Evolutionary conservation across 495 filamentous ascomycete genomes (phyloP).

Genomic region (Hypoxylon trugodes): DNA sequence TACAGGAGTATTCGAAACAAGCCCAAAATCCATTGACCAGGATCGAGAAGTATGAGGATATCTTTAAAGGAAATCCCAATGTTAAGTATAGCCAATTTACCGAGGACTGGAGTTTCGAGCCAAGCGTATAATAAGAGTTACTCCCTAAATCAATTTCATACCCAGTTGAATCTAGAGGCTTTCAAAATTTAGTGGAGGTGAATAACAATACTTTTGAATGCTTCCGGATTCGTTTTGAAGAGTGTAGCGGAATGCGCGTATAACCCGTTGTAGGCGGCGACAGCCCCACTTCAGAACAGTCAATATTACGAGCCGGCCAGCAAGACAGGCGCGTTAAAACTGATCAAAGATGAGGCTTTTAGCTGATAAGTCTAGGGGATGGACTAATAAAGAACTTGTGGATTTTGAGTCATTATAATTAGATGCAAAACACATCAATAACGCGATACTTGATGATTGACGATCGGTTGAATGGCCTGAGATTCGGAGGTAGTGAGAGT

Average conservation of each 20-base stretch:
- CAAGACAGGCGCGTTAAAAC: slow-evolving; percentile 27
- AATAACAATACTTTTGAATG: no score
- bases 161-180: no score
- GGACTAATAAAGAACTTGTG: slow-evolving; percentile 64
- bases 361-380: slow-evolving; percentile 66
- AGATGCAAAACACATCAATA: no score
- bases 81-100: slow-evolving; percentile 49
- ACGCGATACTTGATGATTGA: no score
- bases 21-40: slow-evolving; percentile 49
- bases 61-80: slow-evolving; percentile 47
- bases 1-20: slow-evolving; percentile 50
- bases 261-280: slow-evolving; percentile 69
- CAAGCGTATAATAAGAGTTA: background rate
- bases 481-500: no score
- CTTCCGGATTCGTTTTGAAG: slow-evolving; percentile 43
- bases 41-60: slow-evolving; percentile 53
- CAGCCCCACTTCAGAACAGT: slow-evolving; percentile 49
- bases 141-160: no score
- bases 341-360: slow-evolving; percentile 58
- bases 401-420: background rate
- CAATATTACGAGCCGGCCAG: slow-evolving; percentile 49
- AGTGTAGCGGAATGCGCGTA: slow-evolving; percentile 56
- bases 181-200: no score
- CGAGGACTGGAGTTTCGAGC: slow-evolving; percentile 51
- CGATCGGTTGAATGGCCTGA: no score